Percentiles rank a stretch among this genome's conserved stretches.
Conservation (phyloP, 2,329 filamentous ascomycete species). For the Ceratocystis harringtonii region DNA sequence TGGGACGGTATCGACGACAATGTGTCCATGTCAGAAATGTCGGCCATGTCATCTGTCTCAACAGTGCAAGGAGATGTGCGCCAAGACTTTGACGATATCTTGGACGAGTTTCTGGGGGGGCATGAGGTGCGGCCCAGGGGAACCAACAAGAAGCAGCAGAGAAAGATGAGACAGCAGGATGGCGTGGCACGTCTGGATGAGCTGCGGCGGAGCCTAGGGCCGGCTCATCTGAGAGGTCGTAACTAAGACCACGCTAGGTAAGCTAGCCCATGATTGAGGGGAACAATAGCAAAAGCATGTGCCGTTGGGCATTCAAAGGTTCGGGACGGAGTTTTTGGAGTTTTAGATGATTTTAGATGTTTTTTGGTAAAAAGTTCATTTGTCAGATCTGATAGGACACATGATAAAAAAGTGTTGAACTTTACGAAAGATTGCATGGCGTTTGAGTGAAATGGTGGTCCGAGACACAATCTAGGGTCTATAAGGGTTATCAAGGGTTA, state of each 20-base stretch:
- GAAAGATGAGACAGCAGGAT: constrained; percentile 65
- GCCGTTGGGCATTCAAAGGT: neutral
- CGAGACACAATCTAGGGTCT: too few species aligned
- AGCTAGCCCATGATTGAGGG: neutral
- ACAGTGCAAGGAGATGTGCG: constrained; percentile 54
- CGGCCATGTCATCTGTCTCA: constrained; percentile 47
- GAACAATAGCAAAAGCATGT: neutral
- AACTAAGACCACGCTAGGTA: constrained; percentile 2
- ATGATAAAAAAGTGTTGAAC: too few species aligned
- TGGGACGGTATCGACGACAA: constrained; percentile 25
- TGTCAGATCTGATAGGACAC: too few species aligned
- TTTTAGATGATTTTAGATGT: neutral
- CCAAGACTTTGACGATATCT: constrained; percentile 71
- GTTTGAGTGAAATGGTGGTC: too few species aligned
- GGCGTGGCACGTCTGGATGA: constrained; percentile 86
- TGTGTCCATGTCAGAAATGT: constrained; percentile 41
- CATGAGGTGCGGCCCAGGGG: constrained; percentile 32
- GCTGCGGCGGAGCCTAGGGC: constrained; percentile 64
- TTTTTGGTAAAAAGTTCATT: neutral
- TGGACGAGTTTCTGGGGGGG: constrained; percentile 80
- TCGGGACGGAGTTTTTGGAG: neutral
- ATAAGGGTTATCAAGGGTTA: too few species aligned
- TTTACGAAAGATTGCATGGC: too few species aligned
- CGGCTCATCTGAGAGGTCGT: constrained; percentile 43
- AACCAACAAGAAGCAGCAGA: constrained; percentile 59